Evolutionary conservation across 371 early-diverging fungal species (phyloP).

Genomic region (Paraphysoderma sedebokerense): DNA sequence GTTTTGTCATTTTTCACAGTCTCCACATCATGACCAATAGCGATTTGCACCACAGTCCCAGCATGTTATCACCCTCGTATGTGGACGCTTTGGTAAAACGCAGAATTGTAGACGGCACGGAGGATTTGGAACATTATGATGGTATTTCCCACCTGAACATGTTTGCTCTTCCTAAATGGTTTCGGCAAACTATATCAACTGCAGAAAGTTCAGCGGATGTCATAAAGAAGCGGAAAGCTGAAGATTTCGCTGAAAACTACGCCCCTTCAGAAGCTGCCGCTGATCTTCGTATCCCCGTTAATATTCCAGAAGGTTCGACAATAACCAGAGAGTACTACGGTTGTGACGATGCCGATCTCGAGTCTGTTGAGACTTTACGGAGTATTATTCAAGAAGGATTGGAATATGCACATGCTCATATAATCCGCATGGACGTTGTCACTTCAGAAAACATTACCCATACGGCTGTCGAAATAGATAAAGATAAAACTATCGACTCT

Average conservation of each 20-base stretch:
- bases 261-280: not conserved
- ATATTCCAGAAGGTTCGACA: not conserved
- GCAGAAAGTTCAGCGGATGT: no score
- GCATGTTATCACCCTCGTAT: not conserved
- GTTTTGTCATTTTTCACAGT: no score
- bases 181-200: not conserved
- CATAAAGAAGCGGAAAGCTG: no score
- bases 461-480: no score
- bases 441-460: not conserved
- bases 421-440: not conserved
- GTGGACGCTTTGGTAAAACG: not conserved
- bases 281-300: not conserved
- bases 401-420: not conserved
- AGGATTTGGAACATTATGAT: not conserved
- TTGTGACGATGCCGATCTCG: not conserved
- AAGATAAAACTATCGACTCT: no score
- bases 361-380: not conserved
- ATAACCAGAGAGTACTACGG: not conserved
- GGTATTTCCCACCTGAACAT: not conserved
- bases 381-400: not conserved
- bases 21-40: not conserved
- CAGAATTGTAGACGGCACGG: not conserved
- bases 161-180: not conserved
- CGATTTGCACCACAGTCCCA: not conserved
- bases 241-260: no score